Evolutionary conservation across 1,139 yeast species (phyloP).

Genomic region (Blastobotrys malaysiensis): DNA sequence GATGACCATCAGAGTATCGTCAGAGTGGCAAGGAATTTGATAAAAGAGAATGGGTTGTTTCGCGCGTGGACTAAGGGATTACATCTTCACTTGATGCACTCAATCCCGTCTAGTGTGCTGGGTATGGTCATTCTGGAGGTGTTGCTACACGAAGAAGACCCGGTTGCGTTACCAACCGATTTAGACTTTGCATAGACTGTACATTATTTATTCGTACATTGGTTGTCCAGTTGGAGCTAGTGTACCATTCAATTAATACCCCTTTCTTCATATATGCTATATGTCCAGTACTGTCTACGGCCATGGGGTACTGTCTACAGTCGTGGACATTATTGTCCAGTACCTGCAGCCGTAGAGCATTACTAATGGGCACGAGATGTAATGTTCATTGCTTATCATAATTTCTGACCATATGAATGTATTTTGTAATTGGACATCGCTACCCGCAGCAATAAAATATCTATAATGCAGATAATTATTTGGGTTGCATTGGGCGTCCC

Average conservation of each 20-base stretch:
- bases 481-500: neutral
- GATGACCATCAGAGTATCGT: conserved; percentile 29
- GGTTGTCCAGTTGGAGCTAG: too few species aligned
- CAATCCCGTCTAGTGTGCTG: conserved; percentile 33
- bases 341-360: too few species aligned
- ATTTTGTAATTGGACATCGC: too few species aligned
- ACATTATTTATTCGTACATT: neutral
- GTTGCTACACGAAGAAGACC: conserved; percentile 6
- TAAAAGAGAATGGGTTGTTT: conserved; percentile 31
- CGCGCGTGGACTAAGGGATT: conserved; percentile 32
- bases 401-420: too few species aligned
- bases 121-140: conserved; percentile 34
- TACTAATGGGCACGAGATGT: too few species aligned
- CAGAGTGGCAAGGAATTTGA: conserved; percentile 28
- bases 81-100: conserved; percentile 30
- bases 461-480: neutral
- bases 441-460: neutral
- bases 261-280: too few species aligned
- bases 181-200: neutral
- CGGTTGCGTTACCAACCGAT: neutral
- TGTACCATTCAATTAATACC: too few species aligned
- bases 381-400: too few species aligned
- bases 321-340: too few species aligned
- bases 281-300: too few species aligned
- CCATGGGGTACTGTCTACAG: too few species aligned